These are phyloP conservation scores for Teratosphaeriaceae sp. DNA, from an alignment of 2,329 filamentous ascomycete genomes.

Conservation along the genomic window DNA sequence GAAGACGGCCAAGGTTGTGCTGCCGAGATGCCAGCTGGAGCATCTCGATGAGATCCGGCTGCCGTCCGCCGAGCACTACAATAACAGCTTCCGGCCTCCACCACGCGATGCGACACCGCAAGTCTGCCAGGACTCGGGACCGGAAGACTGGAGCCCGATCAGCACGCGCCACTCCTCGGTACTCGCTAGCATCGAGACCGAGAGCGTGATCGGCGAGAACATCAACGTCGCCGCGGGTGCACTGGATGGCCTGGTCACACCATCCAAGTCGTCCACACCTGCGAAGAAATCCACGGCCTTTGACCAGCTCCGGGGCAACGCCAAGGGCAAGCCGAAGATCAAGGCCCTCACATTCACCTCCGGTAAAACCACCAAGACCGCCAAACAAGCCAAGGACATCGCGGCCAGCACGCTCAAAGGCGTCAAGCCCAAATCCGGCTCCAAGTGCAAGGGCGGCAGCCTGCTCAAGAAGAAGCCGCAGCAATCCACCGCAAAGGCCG, in stretches of 20 bases:
- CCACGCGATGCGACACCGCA: conserved; percentile 6
- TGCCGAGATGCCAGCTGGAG: conserved; percentile 8
- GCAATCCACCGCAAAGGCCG: conserved; percentile 4
- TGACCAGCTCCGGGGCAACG: conserved; percentile 7
- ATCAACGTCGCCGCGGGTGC: conserved; percentile 13
- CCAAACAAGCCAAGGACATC: conserved; percentile 12
- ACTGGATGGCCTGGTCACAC: conserved; percentile 24
- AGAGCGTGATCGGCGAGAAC: conserved; percentile 22
- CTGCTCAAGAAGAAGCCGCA: conserved; percentile 12
- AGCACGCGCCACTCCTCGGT: conserved; percentile 16
- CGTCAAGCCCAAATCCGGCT: conserved; percentile 16
- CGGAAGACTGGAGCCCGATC: conserved; percentile 16
- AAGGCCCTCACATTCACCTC: too few species aligned
- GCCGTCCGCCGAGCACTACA: conserved; percentile 17
- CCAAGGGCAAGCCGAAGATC: conserved; percentile 1
- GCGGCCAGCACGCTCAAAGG: conserved; percentile 14
- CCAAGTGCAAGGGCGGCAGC: conserved; percentile 11
- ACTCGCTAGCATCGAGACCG: conserved; percentile 22
- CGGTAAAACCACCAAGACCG: not conserved
- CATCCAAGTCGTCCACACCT: conserved; percentile 25
- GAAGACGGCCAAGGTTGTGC: conserved; percentile 21
- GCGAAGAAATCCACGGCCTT: conserved; percentile 6
- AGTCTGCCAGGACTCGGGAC: not conserved
- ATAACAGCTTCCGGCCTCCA: conserved; percentile 27
- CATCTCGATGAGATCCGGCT: conserved; percentile 13